A percentile compares a stretch with the other conserved stretches of the same genome.
Evolutionary conservation across 75 land plant genomes (phyloP).

Genomic region (Adiantum capillusveneris): DNA sequence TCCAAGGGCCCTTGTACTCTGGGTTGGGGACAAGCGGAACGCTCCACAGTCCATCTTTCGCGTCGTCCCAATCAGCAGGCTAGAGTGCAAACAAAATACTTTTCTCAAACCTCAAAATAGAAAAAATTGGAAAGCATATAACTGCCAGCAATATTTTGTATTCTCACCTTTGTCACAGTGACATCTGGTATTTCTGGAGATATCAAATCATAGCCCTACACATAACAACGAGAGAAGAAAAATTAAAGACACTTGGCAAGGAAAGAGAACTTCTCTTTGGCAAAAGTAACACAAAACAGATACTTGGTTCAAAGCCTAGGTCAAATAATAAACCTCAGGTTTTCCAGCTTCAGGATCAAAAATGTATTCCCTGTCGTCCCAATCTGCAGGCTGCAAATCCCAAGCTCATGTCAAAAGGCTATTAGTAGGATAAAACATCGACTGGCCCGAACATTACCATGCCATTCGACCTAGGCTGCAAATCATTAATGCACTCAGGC

Average conservation of each 20-base stretch:
- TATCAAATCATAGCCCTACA: constrained; percentile 89
- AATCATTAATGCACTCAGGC: no score
- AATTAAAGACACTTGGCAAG: neutral
- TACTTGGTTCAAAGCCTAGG: neutral
- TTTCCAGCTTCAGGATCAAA: constrained; percentile 77
- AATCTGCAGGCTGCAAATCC: constrained; percentile 76
- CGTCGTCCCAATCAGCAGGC: constrained; percentile 98
- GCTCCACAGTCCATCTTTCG: constrained; percentile 86
- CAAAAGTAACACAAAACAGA: neutral
- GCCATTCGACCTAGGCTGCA: no score
- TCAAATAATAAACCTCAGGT: constrained; percentile 62
- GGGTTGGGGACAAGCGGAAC: constrained; percentile 84
- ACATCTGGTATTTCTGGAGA: constrained; percentile 90
- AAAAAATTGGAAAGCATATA: no score
- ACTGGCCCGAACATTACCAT: no score
- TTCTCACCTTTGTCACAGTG: constrained; percentile 69
- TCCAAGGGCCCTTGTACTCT: constrained; percentile 92
- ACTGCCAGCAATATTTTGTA: no score
- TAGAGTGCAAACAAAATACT: constrained; percentile 15
- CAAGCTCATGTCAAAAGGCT: no score
- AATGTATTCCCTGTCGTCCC: constrained; percentile 92
- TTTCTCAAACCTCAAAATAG: no score
- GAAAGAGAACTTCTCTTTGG: neutral
- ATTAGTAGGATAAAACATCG: no score
- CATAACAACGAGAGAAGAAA: neutral